Evolutionary conservation across 208 protist genomes (phyloP).

Genomic region (Acanthamoeba triangularis): DNA sequence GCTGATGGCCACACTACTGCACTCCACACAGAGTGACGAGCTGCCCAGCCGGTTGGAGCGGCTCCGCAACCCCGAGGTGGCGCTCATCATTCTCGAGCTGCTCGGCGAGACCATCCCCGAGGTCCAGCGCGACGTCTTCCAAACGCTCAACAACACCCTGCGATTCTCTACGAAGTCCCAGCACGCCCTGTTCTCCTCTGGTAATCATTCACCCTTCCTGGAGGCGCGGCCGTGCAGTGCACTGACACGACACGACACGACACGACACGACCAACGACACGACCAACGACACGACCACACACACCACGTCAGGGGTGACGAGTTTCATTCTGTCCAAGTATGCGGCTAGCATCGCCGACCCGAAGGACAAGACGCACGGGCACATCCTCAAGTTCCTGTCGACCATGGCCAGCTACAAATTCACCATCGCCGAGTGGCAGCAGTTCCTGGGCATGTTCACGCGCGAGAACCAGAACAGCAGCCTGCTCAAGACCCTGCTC

Average conservation of each 20-base stretch:
- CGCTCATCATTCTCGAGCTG: conserved; percentile 55
- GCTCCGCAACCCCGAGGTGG: conserved; percentile 3
- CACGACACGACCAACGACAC: too few species aligned
- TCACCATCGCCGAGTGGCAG: conserved; percentile 66
- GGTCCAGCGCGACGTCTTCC: conserved; percentile 55
- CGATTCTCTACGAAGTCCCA: neutral
- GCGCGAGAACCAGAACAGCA: conserved; percentile 33
- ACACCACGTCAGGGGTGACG: neutral
- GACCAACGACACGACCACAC: neutral
- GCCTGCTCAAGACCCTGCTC: conserved; percentile 35
- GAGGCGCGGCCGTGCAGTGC: neutral
- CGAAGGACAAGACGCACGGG: neutral
- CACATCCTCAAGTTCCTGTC: conserved; percentile 51
- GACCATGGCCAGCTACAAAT: conserved; percentile 44
- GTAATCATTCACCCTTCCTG: neutral
- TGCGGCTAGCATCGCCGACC: neutral
- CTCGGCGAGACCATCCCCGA: conserved; percentile 15
- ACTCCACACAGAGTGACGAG: neutral
- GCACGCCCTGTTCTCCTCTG: conserved; percentile 29
- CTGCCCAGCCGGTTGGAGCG: neutral
- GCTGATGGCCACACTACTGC: neutral
- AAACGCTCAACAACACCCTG: neutral
- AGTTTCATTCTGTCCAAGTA: conserved; percentile 67
- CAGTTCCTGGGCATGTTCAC: conserved; percentile 63
- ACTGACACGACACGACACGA: neutral